Evolutionary conservation across 2,329 filamentous ascomycete species (phyloP).

Genomic region (Trichoderma harzianum): DNA sequence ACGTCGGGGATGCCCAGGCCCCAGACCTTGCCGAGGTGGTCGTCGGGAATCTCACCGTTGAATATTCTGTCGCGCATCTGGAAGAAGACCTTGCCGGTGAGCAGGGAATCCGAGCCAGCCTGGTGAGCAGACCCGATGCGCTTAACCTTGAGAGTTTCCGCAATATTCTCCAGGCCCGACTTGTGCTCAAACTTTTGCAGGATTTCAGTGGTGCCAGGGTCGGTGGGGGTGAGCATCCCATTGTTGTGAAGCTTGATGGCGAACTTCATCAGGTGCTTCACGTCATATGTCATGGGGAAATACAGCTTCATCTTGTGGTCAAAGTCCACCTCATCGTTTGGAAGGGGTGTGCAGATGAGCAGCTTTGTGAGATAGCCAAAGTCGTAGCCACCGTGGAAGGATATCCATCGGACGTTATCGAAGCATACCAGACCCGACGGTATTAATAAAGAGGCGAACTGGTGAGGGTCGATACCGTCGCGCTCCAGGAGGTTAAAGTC

Average conservation of each 20-base stretch:
- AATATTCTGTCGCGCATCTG: constrained; percentile 87
- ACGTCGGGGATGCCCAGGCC: constrained; percentile 75
- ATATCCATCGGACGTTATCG: constrained; percentile 91
- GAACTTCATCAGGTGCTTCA: constrained; percentile 95
- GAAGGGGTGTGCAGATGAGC: constrained; percentile 76
- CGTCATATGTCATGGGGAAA: constrained; percentile 91
- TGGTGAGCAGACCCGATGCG: constrained; percentile 85
- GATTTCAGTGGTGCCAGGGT: constrained; percentile 66
- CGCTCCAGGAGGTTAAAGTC: constrained; percentile 81
- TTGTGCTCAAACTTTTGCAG: constrained; percentile 85
- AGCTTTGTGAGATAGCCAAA: constrained; percentile 97
- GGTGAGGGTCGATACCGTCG: constrained; percentile 84
- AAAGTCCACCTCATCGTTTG: constrained; percentile 86
- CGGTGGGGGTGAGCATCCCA: constrained; percentile 59
- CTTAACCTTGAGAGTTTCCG: constrained; percentile 87
- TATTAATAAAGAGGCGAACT: constrained; percentile 86
- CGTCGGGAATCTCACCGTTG: constrained; percentile 72
- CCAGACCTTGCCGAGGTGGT: constrained; percentile 89
- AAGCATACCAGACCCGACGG: constrained; percentile 87
- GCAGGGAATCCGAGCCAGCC: constrained; percentile 86
- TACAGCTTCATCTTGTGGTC: constrained; percentile 85
- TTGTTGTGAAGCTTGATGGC: constrained; percentile 68
- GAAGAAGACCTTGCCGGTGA: constrained; percentile 95
- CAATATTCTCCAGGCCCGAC: constrained; percentile 87
- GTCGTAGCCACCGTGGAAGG: constrained; percentile 96